Percentiles rank a stretch among this genome's conserved stretches.
phyloP scores from a whole-genome alignment of 2,329 filamentous ascomycete genomes.

The Trichoderma oligosporum region DNA sequence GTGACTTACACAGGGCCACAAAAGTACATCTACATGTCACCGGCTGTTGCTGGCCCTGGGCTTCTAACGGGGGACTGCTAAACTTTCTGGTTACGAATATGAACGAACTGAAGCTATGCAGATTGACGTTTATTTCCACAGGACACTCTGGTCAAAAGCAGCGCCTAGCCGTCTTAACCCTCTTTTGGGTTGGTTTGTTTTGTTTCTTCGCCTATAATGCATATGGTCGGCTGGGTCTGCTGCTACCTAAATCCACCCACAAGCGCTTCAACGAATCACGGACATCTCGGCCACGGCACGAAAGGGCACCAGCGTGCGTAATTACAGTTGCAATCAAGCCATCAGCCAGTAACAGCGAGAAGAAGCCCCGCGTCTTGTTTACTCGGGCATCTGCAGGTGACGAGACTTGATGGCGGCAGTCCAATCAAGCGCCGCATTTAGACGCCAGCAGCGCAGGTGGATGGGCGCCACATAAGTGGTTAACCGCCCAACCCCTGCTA shows the following conservation, averaged over 20 bases:
- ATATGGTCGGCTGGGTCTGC: not conserved
- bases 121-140: slow-evolving; percentile 1
- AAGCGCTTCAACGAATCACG: slow-evolving; percentile 16
- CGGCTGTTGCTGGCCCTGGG: not conserved
- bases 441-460: slow-evolving; percentile 24
- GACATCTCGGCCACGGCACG: not conserved
- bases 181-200: slow-evolving; percentile 7
- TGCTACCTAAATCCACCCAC: slow-evolving; percentile 11
- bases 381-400: slow-evolving; percentile 16
- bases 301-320: slow-evolving; percentile 7
- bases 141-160: slow-evolving; percentile 10
- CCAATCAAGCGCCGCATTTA: slow-evolving; percentile 26
- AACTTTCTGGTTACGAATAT: not conserved
- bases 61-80: no score
- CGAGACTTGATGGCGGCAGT: slow-evolving; percentile 13
- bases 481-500: slow-evolving; percentile 18
- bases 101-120: slow-evolving; percentile 3
- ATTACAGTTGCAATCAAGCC: slow-evolving; percentile 8
- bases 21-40: not conserved
- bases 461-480: slow-evolving; percentile 15
- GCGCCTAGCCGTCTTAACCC: slow-evolving; percentile 6
- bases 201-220: slow-evolving; percentile 18
- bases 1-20: not conserved
- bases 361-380: slow-evolving; percentile 7
- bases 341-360: slow-evolving; percentile 9